Conservation (phyloP, 345 rosid genomes). For the Erodium maritimum region DNA sequence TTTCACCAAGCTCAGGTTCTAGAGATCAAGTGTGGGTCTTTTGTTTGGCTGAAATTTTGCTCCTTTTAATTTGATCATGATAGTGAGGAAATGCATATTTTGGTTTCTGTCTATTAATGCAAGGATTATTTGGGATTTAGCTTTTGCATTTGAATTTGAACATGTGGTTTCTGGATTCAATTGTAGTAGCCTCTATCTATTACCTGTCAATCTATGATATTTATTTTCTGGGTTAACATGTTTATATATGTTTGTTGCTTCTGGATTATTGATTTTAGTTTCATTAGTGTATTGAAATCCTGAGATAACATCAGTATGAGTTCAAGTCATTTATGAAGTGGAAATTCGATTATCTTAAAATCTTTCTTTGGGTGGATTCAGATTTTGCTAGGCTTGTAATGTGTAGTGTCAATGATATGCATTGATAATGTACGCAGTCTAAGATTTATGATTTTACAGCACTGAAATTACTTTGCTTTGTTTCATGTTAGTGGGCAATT, state of each 20-base stretch:
- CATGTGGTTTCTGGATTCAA: background rate
- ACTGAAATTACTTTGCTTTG: too few relatives aligned
- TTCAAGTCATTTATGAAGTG: too few relatives aligned
- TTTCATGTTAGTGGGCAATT: too few relatives aligned
- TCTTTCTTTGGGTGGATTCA: too few relatives aligned
- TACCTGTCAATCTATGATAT: background rate
- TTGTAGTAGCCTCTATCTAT: background rate
- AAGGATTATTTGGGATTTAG: background rate
- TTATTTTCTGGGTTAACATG: background rate
- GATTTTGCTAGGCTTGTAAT: too few relatives aligned
- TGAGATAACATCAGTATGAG: too few relatives aligned
- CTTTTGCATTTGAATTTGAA: too few relatives aligned
- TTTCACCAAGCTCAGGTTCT: slow-evolving; percentile 20
- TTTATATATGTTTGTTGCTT: background rate
- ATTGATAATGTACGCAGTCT: too few relatives aligned
- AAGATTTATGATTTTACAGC: too few relatives aligned
- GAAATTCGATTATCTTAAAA: too few relatives aligned
- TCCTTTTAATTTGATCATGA: background rate
- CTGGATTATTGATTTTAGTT: background rate
- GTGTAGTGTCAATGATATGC: too few relatives aligned
- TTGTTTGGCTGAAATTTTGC: background rate
- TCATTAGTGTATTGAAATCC: too few relatives aligned
- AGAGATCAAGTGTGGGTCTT: background rate
- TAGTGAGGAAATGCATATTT: background rate
- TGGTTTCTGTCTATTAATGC: background rate